Conservation (phyloP, 192 early-diverging fungal species). For the Umbelopsis sp. region DNA sequence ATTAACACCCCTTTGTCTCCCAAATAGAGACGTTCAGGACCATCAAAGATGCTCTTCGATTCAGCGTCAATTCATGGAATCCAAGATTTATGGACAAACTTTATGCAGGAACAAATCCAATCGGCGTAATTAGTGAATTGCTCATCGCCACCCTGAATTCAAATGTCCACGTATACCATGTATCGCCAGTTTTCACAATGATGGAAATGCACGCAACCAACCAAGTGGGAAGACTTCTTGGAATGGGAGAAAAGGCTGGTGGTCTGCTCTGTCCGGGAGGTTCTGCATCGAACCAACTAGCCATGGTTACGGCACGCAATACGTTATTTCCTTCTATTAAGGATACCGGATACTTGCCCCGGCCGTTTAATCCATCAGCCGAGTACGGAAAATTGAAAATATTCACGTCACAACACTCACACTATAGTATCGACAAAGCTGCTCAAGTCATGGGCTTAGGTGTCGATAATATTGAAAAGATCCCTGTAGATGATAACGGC, state of each 20-base stretch:
- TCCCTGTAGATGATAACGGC: constrained; percentile 64
- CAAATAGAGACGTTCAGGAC: constrained; percentile 31
- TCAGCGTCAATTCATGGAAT: constrained; percentile 68
- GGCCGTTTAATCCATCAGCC: constrained; percentile 24
- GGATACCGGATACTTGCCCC: constrained; percentile 49
- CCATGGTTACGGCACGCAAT: constrained; percentile 77
- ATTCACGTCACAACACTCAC: constrained; percentile 72
- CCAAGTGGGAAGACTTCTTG: constrained; percentile 47
- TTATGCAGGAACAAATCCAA: constrained; percentile 74
- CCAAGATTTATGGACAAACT: constrained; percentile 82
- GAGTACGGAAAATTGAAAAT: constrained; percentile 52
- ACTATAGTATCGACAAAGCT: constrained; percentile 79
- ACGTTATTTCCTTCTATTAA: constrained; percentile 63
- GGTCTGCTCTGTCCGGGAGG: constrained; percentile 80
- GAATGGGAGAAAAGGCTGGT: constrained; percentile 52
- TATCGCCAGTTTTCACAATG: constrained; percentile 70
- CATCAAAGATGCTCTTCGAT: constrained; percentile 47
- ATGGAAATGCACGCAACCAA: constrained; percentile 67
- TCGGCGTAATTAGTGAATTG: constrained; percentile 74
- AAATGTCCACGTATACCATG: constrained; percentile 79
- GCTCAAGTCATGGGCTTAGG: constrained; percentile 75
- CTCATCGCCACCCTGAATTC: constrained; percentile 72
- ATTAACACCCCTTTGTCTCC: neutral
- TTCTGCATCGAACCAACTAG: constrained; percentile 74
- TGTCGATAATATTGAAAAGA: constrained; percentile 63